A percentile compares a stretch with the other conserved stretches of the same genome.
Conservation (phyloP, 495 filamentous ascomycete species). For the Tuber melanosporum region DNA sequence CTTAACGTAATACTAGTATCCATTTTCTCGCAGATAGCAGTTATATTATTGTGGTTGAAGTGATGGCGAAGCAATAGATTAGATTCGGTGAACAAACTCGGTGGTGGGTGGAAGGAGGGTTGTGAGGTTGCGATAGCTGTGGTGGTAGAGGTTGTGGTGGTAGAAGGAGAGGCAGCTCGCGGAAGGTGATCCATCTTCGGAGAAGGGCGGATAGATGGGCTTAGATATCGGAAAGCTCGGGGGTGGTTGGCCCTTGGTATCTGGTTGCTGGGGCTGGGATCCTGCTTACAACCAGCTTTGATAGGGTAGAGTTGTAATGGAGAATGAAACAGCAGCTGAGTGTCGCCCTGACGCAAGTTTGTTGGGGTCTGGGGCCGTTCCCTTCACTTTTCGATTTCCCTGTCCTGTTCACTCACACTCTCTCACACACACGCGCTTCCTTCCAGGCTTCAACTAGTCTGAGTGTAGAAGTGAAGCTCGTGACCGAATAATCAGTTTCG, state of each 20-base stretch:
- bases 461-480: slow-evolving; percentile 3
- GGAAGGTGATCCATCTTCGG: slow-evolving; percentile 2
- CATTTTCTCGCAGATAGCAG: slow-evolving; percentile 3
- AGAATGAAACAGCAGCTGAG: slow-evolving; percentile 1
- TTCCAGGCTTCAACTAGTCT: not conserved
- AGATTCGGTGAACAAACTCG: not conserved
- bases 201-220: not conserved
- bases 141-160: not conserved
- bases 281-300: slow-evolving; percentile 1
- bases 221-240: not conserved
- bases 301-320: not conserved
- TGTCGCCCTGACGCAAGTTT: not conserved
- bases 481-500: slow-evolving; percentile 2
- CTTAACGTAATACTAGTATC: not conserved
- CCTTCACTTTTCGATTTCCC: not conserved
- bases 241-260: not conserved
- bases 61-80: not conserved
- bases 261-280: slow-evolving; percentile 1
- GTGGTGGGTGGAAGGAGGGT: not conserved
- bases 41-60: not conserved
- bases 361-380: not conserved
- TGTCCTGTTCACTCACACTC: not conserved
- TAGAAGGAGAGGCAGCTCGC: not conserved
- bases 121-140: slow-evolving; percentile 1
- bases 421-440: not conserved